Base-by-base conservation (phyloP, 2,329 filamentous ascomycete species). In the Aspergillus neotritici region DNA sequence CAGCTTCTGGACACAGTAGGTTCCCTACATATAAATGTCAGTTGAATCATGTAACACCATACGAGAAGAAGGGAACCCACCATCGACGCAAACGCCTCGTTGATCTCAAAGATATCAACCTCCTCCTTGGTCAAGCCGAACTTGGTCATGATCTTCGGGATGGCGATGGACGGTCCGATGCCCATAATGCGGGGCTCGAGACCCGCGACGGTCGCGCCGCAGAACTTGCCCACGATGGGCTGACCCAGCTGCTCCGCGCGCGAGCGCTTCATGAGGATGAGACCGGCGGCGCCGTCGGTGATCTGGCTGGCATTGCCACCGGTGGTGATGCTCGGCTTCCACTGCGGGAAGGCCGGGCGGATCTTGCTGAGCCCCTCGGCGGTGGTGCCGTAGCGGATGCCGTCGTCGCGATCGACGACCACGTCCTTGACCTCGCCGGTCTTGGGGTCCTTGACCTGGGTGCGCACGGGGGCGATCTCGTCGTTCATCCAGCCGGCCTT, bases 221-320 rank as follows among this genome's bases (percentile, higher is more conserved):
- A 87, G 67, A 84, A 95, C 75, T 95, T 96, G 66, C 86, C 90
- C 32, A 96, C 67, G 64, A 96, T 87, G 25, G 76, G 76, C 71
- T 94, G 90, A 37, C 86, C 86, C 12, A 96, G 82, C 59, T 79
- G 77, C 75, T 93, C 80, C 25, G 90, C 90, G 8, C 83, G 90
- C 48, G 82, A 86, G 41, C 90, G 87, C 74, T 85, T 87, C 90
- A 96, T 96, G 62, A 96, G 75, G 31, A 96, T 78, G 15, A 96
- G 86, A 21, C 89, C 90, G 28, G 90, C 90, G 21, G 90, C 90
- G 51, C 90, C 90, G 67, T 96, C 87, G 10, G 86, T 90, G 63
- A 96, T 88, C 70, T 96, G 90, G 47, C 82, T 87, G 29, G 90
- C 90, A 67, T 96, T 96, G 51, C 90, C 90, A 41, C 87, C 90